A percentile compares a stretch with the other conserved stretches of the same genome.
phyloP scores from a whole-genome alignment of 2,329 filamentous ascomycete genomes.

The Daldinia eschscholtzii region DNA sequence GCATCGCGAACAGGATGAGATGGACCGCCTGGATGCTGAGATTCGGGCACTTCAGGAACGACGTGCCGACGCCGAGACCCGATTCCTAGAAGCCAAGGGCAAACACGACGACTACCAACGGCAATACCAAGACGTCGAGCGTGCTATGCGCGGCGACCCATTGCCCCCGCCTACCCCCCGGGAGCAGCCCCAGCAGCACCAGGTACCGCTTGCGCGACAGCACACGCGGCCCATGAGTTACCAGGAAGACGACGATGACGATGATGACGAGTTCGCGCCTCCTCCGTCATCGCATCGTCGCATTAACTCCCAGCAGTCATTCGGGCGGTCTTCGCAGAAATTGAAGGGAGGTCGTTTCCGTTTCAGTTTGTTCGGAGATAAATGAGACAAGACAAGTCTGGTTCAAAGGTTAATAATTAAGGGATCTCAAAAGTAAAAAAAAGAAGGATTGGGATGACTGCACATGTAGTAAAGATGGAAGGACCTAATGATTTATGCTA shows the following conservation, averaged over 20 bases:
- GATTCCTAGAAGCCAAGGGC: constrained; percentile 58
- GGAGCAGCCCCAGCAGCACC: constrained; percentile 33
- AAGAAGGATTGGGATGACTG: neutral
- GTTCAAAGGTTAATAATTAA: neutral
- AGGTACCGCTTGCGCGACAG: constrained; percentile 36
- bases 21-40: constrained; percentile 60
- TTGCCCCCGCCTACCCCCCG: constrained; percentile 39
- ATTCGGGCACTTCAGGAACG: constrained; percentile 57
- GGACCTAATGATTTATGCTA: constrained; percentile 39
- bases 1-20: constrained; percentile 57
- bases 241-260: constrained; percentile 46
- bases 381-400: constrained; percentile 14
- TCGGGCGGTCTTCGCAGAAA: constrained; percentile 50
- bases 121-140: constrained; percentile 58
- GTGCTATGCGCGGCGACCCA: constrained; percentile 58
- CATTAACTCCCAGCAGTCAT: constrained; percentile 52
- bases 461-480: constrained; percentile 13
- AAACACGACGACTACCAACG: constrained; percentile 61
- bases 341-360: constrained; percentile 50
- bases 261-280: constrained; percentile 41
- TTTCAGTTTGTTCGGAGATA: constrained; percentile 49
- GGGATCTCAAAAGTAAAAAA: neutral
- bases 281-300: constrained; percentile 46
- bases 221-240: constrained; percentile 44
- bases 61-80: constrained; percentile 57